phyloP scores from a whole-genome alignment of 768 basidiomycete genomes.

The Macrocybe gigantea region DNA sequence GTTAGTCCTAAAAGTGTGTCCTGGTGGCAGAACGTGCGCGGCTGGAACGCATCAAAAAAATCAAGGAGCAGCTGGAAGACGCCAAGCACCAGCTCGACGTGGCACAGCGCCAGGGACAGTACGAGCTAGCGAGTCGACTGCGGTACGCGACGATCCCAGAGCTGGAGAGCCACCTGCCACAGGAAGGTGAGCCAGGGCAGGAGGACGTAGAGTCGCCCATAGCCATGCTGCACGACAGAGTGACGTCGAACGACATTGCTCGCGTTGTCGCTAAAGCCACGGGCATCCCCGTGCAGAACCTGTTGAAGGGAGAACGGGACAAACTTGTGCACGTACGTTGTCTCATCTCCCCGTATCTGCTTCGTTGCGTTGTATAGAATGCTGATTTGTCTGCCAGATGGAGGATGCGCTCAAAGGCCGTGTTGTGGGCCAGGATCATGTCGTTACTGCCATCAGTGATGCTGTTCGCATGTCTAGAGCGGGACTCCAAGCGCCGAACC shows the following conservation, averaged over 20 bases:
- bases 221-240: constrained; percentile 75
- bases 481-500: constrained; percentile 80
- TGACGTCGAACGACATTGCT: constrained; percentile 86
- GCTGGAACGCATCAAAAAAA: constrained; percentile 63
- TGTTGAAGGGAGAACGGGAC: constrained; percentile 86
- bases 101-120: constrained; percentile 85
- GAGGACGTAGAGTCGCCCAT: constrained; percentile 43
- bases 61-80: constrained; percentile 71
- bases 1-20: background rate
- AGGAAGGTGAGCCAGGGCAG: constrained; percentile 33
- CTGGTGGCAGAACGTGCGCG: constrained; percentile 51
- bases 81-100: constrained; percentile 85
- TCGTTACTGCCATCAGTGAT: constrained; percentile 80
- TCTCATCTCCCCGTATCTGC: background rate
- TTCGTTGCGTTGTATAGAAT: background rate
- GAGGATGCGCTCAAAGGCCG: constrained; percentile 68
- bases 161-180: constrained; percentile 65
- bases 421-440: constrained; percentile 89
- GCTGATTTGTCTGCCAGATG: constrained; percentile 49
- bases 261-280: constrained; percentile 85
- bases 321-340: constrained; percentile 76
- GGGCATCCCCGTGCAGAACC: constrained; percentile 85
- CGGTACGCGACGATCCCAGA: constrained; percentile 84
- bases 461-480: constrained; percentile 92
- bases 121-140: constrained; percentile 76